Evolutionary conservation across 192 early-diverging fungal genomes (phyloP).

Genomic region (Coemansia sp.): DNA sequence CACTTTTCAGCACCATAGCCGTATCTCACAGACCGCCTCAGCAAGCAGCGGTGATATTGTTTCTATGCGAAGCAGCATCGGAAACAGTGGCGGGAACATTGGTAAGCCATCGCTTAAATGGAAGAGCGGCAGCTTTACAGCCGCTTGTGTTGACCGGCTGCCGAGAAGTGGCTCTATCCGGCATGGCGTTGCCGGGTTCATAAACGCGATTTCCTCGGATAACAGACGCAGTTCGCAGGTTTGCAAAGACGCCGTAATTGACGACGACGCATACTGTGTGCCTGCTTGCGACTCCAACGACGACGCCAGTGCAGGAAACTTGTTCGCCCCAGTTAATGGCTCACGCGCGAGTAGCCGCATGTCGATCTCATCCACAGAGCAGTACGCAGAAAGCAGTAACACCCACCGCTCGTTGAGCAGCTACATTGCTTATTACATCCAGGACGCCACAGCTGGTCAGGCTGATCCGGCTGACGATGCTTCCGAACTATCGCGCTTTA

Average conservation of each 20-base stretch:
- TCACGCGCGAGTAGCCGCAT: slow-evolving; percentile 12
- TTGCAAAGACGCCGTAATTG: not conserved
- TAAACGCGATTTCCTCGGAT: not conserved
- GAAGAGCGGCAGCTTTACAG: slow-evolving; percentile 4
- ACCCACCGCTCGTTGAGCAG: slow-evolving; percentile 9
- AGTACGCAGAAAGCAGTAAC: slow-evolving; percentile 2
- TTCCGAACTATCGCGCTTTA: not conserved
- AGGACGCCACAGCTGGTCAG: not conserved
- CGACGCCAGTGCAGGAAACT: slow-evolving; percentile 11
- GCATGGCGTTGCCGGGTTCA: not conserved
- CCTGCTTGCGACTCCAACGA: not conserved
- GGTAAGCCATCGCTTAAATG: not conserved
- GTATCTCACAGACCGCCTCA: not conserved
- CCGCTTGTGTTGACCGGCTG: not conserved
- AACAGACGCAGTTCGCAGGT: not conserved
- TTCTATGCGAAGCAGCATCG: not conserved
- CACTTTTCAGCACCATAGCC: slow-evolving; percentile 2
- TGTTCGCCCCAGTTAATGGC: slow-evolving; percentile 39
- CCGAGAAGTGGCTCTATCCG: not conserved
- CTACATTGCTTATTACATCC: slow-evolving; percentile 2
- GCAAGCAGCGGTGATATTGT: slow-evolving; percentile 1
- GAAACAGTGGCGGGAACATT: not conserved
- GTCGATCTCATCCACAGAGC: not conserved
- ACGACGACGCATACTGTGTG: slow-evolving; percentile 2
- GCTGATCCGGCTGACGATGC: not conserved